A percentile compares a stretch with the other conserved stretches of the same genome.
These are phyloP conservation scores for Lichtheimia ramosa DNA, from an alignment of 371 early-diverging fungal genomes.

Conservation along the genomic window DNA sequence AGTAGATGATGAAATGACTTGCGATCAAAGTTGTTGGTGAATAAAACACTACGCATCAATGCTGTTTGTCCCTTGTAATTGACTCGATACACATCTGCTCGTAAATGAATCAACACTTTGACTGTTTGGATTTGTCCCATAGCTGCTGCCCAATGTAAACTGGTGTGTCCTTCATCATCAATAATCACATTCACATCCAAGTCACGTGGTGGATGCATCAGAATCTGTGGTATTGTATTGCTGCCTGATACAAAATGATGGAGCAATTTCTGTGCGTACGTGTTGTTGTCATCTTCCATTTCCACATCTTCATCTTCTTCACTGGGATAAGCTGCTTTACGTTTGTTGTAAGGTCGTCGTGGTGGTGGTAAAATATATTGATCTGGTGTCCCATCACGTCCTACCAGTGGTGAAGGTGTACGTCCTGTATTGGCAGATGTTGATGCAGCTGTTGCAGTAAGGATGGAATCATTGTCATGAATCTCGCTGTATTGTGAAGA, in stretches of 20 bases:
- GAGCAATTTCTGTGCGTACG: slow-evolving; percentile 47
- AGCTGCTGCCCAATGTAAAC: slow-evolving; percentile 96
- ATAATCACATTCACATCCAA: slow-evolving; percentile 84
- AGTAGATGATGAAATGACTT: slow-evolving; percentile 81
- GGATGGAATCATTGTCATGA: slow-evolving; percentile 7
- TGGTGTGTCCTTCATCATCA: slow-evolving; percentile 93
- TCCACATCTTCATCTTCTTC: slow-evolving; percentile 13
- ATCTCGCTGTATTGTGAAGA: slow-evolving; percentile 22
- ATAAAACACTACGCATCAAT: slow-evolving; percentile 86
- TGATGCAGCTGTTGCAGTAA: background rate
- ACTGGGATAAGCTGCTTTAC: background rate
- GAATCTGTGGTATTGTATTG: slow-evolving; percentile 45
- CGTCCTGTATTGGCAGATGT: background rate
- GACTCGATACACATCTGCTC: slow-evolving; percentile 70
- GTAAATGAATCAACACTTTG: slow-evolving; percentile 69
- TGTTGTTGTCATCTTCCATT: slow-evolving; percentile 20
- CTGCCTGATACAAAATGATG: slow-evolving; percentile 64
- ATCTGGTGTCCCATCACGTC: background rate
- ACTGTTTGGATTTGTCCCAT: slow-evolving; percentile 81
- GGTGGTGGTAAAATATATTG: slow-evolving; percentile 9
- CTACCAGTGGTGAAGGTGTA: slow-evolving; percentile 12
- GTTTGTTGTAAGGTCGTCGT: slow-evolving; percentile 1
- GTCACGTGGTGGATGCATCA: slow-evolving; percentile 54
- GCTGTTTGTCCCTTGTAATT: slow-evolving; percentile 91
- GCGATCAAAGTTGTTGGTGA: slow-evolving; percentile 85